phyloP scores from a whole-genome alignment of 768 basidiomycete species.

The Agaricus sinodeliciosus region DNA sequence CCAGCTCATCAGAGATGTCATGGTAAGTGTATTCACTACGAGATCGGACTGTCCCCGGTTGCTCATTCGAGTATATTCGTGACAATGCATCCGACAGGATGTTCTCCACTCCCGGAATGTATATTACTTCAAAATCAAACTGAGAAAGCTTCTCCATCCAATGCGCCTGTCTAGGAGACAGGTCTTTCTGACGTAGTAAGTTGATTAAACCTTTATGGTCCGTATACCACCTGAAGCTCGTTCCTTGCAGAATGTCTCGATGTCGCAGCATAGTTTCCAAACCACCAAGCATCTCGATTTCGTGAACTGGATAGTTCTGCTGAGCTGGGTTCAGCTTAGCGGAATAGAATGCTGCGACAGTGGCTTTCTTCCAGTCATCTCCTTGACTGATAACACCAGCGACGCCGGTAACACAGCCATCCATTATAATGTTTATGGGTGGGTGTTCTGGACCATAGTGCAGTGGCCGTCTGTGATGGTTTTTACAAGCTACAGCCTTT shows the following conservation, averaged over 20 bases:
- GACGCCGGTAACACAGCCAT: constrained; percentile 24
- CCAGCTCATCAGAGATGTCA: constrained; percentile 15
- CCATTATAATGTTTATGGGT: constrained; percentile 22
- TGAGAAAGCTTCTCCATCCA: constrained; percentile 27
- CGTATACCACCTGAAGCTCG: constrained; percentile 20
- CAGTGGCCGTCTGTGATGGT: constrained; percentile 19
- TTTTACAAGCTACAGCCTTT: constrained; percentile 11
- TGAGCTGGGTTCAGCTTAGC: constrained; percentile 29
- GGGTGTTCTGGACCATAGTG: constrained; percentile 13
- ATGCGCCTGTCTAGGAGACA: constrained; percentile 25
- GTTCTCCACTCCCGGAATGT: constrained; percentile 22
- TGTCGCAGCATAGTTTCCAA: constrained; percentile 26
- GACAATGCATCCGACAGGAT: constrained; percentile 25
- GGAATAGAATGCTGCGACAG: constrained; percentile 26
- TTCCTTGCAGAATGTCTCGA: constrained; percentile 23
- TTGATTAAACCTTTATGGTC: constrained; percentile 24
- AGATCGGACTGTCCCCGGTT: constrained; percentile 13
- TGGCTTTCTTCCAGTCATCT: constrained; percentile 16
- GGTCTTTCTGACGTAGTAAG: constrained; percentile 22
- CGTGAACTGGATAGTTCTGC: constrained; percentile 33
- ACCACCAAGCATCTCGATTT: constrained; percentile 30
- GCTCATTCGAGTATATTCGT: constrained; percentile 16
- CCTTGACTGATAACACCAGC: constrained; percentile 23
- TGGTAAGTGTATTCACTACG: constrained; percentile 15
- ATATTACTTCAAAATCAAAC: constrained; percentile 17